Base-by-base conservation (phyloP, 2,329 filamentous ascomycete genomes). In the Geosmithia flava region DNA sequence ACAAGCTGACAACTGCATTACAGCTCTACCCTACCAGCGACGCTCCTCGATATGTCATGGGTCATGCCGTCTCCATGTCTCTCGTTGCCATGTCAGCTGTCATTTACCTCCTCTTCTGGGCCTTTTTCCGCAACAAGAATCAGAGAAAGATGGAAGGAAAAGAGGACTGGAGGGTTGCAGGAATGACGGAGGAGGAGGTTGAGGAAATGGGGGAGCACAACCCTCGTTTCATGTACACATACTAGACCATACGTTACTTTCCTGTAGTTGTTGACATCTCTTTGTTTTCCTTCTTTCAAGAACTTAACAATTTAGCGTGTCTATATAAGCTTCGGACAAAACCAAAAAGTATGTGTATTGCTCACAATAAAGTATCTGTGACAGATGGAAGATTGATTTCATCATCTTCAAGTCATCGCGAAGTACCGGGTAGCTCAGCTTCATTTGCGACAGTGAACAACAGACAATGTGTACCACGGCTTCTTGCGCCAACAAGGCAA, bases 51-150 rank as follows among this genome's bases (percentile, higher is more conserved):
- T 76, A 69, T 50, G 58, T 73, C 42, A 67, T 65, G 41, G 73
- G 74, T 1, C 72, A 76, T 53, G 71, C 71, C 1, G 64, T 75
- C 16, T 74, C 71, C 0, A 61, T 76, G 50, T 62, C 61, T 0
- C 57, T 76, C 53, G 67, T 74, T 0, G 69, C 62, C 2, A 66
- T 74, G 51, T 67, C 70, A 1, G 63, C 63, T 0, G 27, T 68
- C 2, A 58, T 74, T 3, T 75, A 72, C 49, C 47, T 61, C 15
- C 59, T 62, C 0, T 59, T 69, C 15, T 62, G 58, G 58, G 50
- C 49, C 2, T 61, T 50, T 27, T 60, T 62, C 49, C 54, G 54
- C 15, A 51, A 48, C 7, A 55, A 66, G 50, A 75, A 75, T 45
- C 60, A 58, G 53, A 51, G 51, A 2, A 58, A 59, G 48, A 46